Conservation (phyloP, 192 early-diverging fungal genomes). For the Coemansia sp. region DNA sequence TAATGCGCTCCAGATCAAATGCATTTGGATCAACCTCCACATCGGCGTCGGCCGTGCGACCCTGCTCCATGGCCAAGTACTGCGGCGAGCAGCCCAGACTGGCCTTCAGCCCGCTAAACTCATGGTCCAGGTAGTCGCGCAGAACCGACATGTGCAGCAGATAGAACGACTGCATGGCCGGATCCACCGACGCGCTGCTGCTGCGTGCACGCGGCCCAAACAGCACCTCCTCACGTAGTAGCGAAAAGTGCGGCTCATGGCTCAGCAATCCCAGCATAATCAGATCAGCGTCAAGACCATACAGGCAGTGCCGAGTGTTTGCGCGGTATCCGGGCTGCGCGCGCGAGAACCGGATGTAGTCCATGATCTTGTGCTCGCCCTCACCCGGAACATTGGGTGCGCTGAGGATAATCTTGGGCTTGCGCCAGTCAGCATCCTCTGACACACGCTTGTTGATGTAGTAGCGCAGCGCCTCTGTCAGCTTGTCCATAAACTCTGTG, state of each 20-base stretch:
- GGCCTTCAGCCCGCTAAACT: slow-evolving; percentile 63
- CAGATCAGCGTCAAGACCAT: slow-evolving; percentile 93
- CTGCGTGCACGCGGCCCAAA: slow-evolving; percentile 57
- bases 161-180: slow-evolving; percentile 67
- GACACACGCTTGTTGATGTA: slow-evolving; percentile 84
- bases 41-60: slow-evolving; percentile 5
- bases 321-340: slow-evolving; percentile 76
- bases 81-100: slow-evolving; percentile 65
- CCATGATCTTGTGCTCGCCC: slow-evolving; percentile 99
- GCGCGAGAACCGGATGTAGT: slow-evolving; percentile 84
- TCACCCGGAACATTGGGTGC: slow-evolving; percentile 97
- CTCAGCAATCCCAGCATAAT: slow-evolving; percentile 95
- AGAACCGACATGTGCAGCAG: slow-evolving; percentile 75
- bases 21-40: slow-evolving; percentile 32
- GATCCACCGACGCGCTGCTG: slow-evolving; percentile 63
- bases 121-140: slow-evolving; percentile 89
- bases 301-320: slow-evolving; percentile 90
- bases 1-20: slow-evolving; percentile 86
- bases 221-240: slow-evolving; percentile 89
- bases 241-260: slow-evolving; percentile 96
- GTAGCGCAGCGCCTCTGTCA: slow-evolving; percentile 85
- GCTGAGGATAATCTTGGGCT: slow-evolving; percentile 83
- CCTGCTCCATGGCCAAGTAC: slow-evolving; percentile 40
- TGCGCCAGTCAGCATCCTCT: slow-evolving; percentile 84
- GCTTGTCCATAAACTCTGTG: slow-evolving; percentile 91